Percentiles rank a stretch among this genome's conserved stretches.
phyloP scores from a whole-genome alignment of 129 eudicot species.

The Centrapalus pauciflorus region DNA sequence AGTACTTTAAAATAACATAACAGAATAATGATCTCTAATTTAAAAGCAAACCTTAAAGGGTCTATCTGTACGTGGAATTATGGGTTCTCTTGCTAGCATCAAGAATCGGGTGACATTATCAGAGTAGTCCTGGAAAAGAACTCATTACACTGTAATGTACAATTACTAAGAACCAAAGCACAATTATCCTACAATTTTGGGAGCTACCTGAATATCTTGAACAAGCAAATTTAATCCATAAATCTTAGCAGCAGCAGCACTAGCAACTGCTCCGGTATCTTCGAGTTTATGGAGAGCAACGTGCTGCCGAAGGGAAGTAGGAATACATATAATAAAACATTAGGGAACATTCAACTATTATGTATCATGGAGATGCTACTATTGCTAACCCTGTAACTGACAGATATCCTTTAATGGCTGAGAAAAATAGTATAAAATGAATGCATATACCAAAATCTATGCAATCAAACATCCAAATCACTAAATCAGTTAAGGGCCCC shows the following conservation, averaged over 20 bases:
- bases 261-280: conserved; percentile 97
- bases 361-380: neutral
- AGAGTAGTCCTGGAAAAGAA: conserved; percentile 65
- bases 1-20: neutral
- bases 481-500: neutral
- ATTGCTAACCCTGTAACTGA: neutral
- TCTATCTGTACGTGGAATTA: conserved; percentile 77
- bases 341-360: neutral
- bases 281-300: conserved; percentile 65
- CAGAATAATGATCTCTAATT: neutral
- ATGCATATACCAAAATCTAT: neutral
- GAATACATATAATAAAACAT: conserved; percentile 10
- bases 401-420: neutral
- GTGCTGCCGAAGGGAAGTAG: conserved; percentile 33
- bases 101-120: conserved; percentile 92
- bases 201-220: conserved; percentile 80
- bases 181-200: neutral
- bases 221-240: conserved; percentile 78
- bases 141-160: neutral
- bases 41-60: conserved; percentile 76
- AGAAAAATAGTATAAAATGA: neutral
- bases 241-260: conserved; percentile 69
- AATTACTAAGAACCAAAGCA: neutral
- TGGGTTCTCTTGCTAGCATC: conserved; percentile 94
- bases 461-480: neutral